phyloP scores from a whole-genome alignment of 805 yeast species.

The Candida bentonensis region DNA sequence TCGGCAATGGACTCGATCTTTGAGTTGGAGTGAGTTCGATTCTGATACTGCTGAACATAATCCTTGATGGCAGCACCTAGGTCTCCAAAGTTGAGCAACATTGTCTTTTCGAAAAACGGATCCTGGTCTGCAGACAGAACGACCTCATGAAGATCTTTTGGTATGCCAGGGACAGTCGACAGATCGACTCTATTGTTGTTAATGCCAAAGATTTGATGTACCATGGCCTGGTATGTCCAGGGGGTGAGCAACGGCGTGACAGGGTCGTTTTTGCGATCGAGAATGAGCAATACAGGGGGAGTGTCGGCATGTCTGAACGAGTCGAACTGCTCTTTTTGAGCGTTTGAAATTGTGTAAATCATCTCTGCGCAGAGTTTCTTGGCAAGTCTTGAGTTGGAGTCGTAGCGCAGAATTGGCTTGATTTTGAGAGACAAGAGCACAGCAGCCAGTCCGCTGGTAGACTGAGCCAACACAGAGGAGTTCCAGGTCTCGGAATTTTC shows the following conservation, averaged over 20 bases:
- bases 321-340: conserved; percentile 39
- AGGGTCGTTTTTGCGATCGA: conserved; percentile 85
- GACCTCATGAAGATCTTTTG: conserved; percentile 48
- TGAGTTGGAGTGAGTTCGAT: conserved; percentile 60
- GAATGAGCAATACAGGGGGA: conserved; percentile 56
- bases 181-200: conserved; percentile 67
- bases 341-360: conserved; percentile 13
- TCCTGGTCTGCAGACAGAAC: conserved; percentile 60
- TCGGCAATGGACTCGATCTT: conserved; percentile 71
- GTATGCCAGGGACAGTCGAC: conserved; percentile 37
- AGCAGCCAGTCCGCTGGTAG: conserved; percentile 35
- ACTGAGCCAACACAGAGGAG: conserved; percentile 27
- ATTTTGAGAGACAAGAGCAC: conserved; percentile 56
- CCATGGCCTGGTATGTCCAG: conserved; percentile 98
- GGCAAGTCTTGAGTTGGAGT: conserved; percentile 51
- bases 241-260: conserved; percentile 84
- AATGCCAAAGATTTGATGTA: conserved; percentile 81
- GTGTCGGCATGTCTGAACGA: conserved; percentile 41
- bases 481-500: conserved; percentile 33
- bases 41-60: conserved; percentile 70
- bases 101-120: conserved; percentile 59
- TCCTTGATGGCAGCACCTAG: conserved; percentile 76
- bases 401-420: conserved; percentile 70
- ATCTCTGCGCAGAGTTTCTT: conserved; percentile 58
- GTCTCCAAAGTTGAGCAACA: conserved; percentile 90